Evolutionary conservation across 768 basidiomycete species (phyloP), one percentile per base, ranked within the genome.

Genomic region (Hortiboletus flavorubellus): DNA sequence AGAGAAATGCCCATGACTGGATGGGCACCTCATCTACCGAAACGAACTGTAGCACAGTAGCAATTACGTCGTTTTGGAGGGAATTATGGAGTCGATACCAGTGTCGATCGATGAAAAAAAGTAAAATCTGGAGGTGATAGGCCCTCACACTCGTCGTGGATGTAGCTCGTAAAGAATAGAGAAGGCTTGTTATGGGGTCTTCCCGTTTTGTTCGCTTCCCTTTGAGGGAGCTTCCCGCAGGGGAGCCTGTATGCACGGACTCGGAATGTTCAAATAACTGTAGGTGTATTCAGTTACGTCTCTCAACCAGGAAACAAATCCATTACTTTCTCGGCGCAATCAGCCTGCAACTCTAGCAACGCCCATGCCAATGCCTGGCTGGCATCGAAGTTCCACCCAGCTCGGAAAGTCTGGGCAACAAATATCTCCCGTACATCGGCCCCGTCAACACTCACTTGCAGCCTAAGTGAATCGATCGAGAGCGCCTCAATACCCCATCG

Each of bases 1-100:
- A 89, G 31, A 96, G 62, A 63, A 96, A 90, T 1, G 86, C 78
- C 95, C 94, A 98, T 3, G 85, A 86, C 63, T 96, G 94, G 2
- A 89, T 72, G 4, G 68, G 64, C 21, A 76, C 64, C 46, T 93
- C 88, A 39, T 89, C 85, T 29, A 79, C 73, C 5, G 84, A 77
- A 33, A 95, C 73, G 37, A 87, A 78, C 45, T 82, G 78, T 11
- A 85, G 64, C 30, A 94, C 78, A 2, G 76, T 70, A 21, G 75
- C 63, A 46, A 86, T 71, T 34, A 93, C 74, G 2, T 81, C 77
- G 43, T 75, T 72, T 59, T 85, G 86, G 38, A 88, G 76, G 5
- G 76, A 70, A 34, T 73, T 67, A 56, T 90, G 85, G 23, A 97
- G 69, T 23, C 76, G 65, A 14, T 59, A 29, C 91, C 91, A 93